These are phyloP conservation scores for Candida argentea DNA, from an alignment of 805 yeast genomes.

Conservation along the genomic window DNA sequence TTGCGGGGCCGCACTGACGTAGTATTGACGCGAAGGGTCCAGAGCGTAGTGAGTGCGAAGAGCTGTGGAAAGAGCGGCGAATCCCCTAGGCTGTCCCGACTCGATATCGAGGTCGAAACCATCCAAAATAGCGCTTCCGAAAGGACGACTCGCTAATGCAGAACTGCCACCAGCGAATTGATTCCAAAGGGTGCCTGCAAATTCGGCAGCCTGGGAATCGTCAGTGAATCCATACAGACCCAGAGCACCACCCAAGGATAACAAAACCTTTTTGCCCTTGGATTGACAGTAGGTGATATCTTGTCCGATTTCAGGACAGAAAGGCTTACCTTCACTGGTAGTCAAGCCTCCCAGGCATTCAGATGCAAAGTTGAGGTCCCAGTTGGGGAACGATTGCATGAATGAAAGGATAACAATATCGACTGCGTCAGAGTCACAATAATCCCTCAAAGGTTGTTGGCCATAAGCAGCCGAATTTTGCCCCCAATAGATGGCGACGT, in stretches of 20 bases:
- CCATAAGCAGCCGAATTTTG: constrained; percentile 7
- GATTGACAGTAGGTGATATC: constrained; percentile 71
- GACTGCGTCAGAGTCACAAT: constrained; percentile 6
- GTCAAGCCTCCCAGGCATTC: constrained; percentile 8
- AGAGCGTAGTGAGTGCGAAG: constrained; percentile 9
- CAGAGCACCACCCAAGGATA: constrained; percentile 55
- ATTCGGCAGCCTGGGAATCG: constrained; percentile 18
- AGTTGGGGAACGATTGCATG: constrained; percentile 6
- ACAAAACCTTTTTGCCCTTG: constrained; percentile 64
- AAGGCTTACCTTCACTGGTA: constrained; percentile 5
- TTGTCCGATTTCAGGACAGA: constrained; percentile 27
- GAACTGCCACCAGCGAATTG: constrained; percentile 13
- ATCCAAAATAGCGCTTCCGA: constrained; percentile 68
- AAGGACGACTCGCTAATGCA: constrained; percentile 32
- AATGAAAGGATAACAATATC: constrained; percentile 9
- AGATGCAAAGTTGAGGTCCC: constrained; percentile 8
- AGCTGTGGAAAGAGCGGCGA: constrained; percentile 41
- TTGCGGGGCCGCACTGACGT: constrained; percentile 86
- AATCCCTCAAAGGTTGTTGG: constrained; percentile 6
- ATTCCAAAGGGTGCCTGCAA: constrained; percentile 19
- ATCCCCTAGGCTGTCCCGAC: constrained; percentile 51
- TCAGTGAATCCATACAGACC: constrained; percentile 30
- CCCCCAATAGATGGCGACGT: constrained; percentile 12
- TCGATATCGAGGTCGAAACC: constrained; percentile 79
- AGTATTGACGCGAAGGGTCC: constrained; percentile 44